Evolutionary conservation across 305 asterid species (phyloP).

Genomic region (Solanum chacoense): DNA sequence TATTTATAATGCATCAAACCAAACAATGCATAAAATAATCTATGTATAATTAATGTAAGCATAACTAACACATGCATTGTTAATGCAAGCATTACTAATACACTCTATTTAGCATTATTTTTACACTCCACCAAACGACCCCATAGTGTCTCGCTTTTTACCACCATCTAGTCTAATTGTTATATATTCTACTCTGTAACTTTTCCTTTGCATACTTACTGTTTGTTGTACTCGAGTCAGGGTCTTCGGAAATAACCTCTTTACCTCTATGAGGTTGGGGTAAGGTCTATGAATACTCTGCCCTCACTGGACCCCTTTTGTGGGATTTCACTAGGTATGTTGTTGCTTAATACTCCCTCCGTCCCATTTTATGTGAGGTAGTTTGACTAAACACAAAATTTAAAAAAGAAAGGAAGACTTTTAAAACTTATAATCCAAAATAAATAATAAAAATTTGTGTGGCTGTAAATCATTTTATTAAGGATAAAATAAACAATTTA

Average conservation of each 20-base stretch:
- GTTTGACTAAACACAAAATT: accelerated
- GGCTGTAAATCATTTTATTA: no score
- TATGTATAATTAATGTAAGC: no score
- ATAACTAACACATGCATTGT: no score
- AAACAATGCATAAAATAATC: no score
- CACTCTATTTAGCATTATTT: no score
- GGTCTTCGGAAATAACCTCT: neutral
- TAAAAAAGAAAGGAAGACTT: no score
- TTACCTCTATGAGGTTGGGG: neutral
- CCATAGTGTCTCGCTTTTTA: neutral
- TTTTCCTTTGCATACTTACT: neutral
- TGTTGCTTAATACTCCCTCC: neutral
- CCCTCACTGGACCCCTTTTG: neutral
- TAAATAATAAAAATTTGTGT: no score
- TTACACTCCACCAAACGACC: no score
- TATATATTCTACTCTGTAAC: neutral
- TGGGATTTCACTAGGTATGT: neutral
- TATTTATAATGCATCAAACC: no score
- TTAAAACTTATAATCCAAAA: neutral
- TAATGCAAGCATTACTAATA: no score
- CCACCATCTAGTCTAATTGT: neutral
- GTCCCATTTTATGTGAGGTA: neutral
- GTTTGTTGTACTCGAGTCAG: neutral
- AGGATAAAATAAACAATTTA: no score
- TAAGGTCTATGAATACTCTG: neutral